phyloP scores from a whole-genome alignment of 768 basidiomycete genomes.

The Lanmaoa pseudosensibilis region DNA sequence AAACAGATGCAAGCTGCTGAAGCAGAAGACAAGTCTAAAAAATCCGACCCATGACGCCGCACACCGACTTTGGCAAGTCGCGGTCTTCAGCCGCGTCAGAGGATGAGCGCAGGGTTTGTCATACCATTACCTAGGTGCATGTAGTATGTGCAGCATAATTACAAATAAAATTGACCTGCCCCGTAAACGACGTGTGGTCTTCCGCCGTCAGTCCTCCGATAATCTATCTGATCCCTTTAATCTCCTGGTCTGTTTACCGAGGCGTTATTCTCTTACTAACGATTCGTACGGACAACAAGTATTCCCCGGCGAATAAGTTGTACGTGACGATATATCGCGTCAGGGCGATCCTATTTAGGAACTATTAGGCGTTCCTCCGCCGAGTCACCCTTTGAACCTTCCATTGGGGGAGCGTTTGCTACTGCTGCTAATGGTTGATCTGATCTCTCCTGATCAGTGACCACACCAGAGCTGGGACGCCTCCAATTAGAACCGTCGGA shows the following conservation, averaged over 20 bases:
- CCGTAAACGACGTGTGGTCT: conserved; percentile 7
- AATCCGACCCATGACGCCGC: conserved; percentile 29
- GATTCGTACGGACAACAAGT: conserved; percentile 19
- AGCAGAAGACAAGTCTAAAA: conserved; percentile 31
- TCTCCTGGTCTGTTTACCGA: conserved; percentile 27
- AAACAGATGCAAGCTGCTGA: conserved; percentile 47
- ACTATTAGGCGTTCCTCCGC: conserved; percentile 25
- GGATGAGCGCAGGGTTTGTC: conserved; percentile 15
- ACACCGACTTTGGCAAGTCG: conserved; percentile 3
- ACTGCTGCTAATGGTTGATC: conserved; percentile 15
- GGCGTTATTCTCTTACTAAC: conserved; percentile 21
- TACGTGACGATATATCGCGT: conserved; percentile 23
- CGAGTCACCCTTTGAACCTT: conserved; percentile 27
- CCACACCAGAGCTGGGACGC: conserved; percentile 7
- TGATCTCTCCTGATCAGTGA: conserved; percentile 17
- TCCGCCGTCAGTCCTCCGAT: conserved; percentile 12
- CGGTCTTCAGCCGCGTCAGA: conserved; percentile 4
- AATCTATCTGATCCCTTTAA: conserved; percentile 28
- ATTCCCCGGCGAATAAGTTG: conserved; percentile 15
- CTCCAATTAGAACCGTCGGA: conserved; percentile 20
- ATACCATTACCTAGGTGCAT: conserved; percentile 10
- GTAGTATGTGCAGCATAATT: conserved; percentile 7
- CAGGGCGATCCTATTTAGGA: conserved; percentile 17
- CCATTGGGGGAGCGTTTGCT: conserved; percentile 17
- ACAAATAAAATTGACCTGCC: conserved; percentile 14